Evolutionary conservation across 495 filamentous ascomycete species (phyloP), one percentile per base, ranked within the genome.

Genomic region (Penicillium cataractarum): DNA sequence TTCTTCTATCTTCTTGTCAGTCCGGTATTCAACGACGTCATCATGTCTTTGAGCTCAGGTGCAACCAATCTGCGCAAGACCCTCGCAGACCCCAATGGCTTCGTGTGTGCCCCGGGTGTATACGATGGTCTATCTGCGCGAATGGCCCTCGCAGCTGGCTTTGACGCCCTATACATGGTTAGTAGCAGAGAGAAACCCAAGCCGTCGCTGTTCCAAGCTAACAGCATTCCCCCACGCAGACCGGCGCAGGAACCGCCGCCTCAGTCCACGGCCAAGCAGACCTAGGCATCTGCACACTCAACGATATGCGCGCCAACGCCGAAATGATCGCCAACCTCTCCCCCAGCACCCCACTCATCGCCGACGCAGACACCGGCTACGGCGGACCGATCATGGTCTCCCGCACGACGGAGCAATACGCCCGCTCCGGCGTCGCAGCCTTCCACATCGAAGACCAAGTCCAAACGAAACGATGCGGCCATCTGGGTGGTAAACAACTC

Each of bases 361-460:
- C 88, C 57, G 89, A 91, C 66, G 87, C 86, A 31, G 89, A 92
- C 72, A 88, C 86, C 27, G 86, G 87, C 39, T 89, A 84, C 68
- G 87, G 86, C 60, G 87, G 84, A 0, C 84, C 85, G 6, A 78
- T 89, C 57, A 89, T 88, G 82, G 83, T 91, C 24, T 78, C 83
- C 17, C 80, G 84, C 39, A 86, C 87, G 2, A 83, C 88, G 19
- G 78, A 83, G 61, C 80, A 86, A 61, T 92, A 91, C 72, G 83
- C 84, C 24, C 81, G 82, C 8, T 80, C 86, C 9, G 87, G 87
- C 44, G 86, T 91, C 0, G 89, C 89, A 4, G 90, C 78, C 35
- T 80, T 91, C 62, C 88, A 92, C 69, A 81, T 92, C 66, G 89
- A 92, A 72, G 89, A 92, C 77, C 88, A 92, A 68, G 82, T 90